Percentiles rank a stretch among this genome's conserved stretches.
phyloP scores from a whole-genome alignment of 768 basidiomycete genomes.

The Crassisporium funariophilum region DNA sequence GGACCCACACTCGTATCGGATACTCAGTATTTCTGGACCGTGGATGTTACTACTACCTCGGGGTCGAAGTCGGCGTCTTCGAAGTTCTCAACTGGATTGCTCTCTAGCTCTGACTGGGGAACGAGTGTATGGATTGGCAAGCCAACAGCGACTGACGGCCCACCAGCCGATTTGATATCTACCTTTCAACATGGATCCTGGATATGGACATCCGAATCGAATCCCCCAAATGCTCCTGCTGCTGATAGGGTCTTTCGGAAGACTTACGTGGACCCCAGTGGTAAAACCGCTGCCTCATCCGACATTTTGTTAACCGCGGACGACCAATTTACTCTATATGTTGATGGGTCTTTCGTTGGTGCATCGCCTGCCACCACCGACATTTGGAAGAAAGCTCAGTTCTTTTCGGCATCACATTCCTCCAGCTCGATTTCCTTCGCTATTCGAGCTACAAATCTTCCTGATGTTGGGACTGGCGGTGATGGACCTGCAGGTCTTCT shows the following conservation, averaged over 20 bases:
- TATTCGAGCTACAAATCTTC: conserved; percentile 28
- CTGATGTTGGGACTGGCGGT: conserved; percentile 20
- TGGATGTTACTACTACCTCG: conserved; percentile 22
- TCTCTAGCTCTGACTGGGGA: conserved; percentile 24
- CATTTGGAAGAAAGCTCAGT: conserved; percentile 28
- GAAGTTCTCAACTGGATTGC: conserved; percentile 30
- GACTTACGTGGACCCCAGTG: conserved; percentile 22
- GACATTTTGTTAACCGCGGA: conserved; percentile 28
- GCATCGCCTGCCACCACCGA: conserved; percentile 21
- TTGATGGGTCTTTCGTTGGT: conserved; percentile 28
- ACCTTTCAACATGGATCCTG: conserved; percentile 25
- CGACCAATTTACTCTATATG: conserved; percentile 30
- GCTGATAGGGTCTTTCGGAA: conserved; percentile 34
- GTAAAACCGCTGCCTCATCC: conserved; percentile 23
- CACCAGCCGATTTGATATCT: conserved; percentile 19
- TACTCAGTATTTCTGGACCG: conserved; percentile 28
- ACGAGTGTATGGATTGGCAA: conserved; percentile 32
- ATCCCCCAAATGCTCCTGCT: conserved; percentile 20
- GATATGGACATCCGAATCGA: conserved; percentile 31
- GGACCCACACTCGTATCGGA: conserved; percentile 26
- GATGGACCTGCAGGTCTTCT: conserved; percentile 34
- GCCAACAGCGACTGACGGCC: conserved; percentile 8
- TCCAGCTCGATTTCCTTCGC: conserved; percentile 26
- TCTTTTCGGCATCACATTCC: conserved; percentile 21
- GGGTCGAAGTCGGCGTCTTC: conserved; percentile 22